phyloP scores from a whole-genome alignment of 495 filamentous ascomycete genomes.

The Podospora pseudopauciseta region DNA sequence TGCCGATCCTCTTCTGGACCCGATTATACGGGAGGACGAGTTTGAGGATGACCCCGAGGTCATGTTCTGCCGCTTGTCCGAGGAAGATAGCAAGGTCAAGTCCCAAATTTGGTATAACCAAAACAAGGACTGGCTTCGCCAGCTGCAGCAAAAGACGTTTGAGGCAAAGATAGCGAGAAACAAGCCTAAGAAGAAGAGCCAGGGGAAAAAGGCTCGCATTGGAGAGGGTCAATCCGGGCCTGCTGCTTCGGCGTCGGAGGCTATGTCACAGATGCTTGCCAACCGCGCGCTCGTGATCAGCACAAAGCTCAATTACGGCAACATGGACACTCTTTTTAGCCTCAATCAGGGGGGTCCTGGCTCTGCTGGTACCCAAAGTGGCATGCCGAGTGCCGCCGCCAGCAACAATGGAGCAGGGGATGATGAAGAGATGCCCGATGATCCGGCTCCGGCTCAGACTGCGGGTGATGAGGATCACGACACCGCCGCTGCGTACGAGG shows the following conservation, averaged over 20 bases:
- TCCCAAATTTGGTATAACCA: slow-evolving; percentile 90
- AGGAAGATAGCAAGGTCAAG: slow-evolving; percentile 69
- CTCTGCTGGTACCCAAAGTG: slow-evolving; percentile 22
- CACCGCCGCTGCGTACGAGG: neutral
- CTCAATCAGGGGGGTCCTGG: slow-evolving; percentile 38
- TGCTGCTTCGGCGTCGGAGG: slow-evolving; percentile 63
- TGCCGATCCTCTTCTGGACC: slow-evolving; percentile 24
- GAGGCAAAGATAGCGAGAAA: slow-evolving; percentile 58
- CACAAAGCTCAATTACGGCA: slow-evolving; percentile 80
- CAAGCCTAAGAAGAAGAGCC: slow-evolving; percentile 48
- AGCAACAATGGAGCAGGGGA: slow-evolving; percentile 20
- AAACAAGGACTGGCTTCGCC: slow-evolving; percentile 85
- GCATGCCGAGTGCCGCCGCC: slow-evolving; percentile 17
- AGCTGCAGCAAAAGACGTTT: slow-evolving; percentile 72
- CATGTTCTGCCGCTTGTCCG: slow-evolving; percentile 64
- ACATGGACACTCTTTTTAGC: slow-evolving; percentile 54
- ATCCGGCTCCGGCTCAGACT: neutral
- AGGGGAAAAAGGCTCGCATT: slow-evolving; percentile 52
- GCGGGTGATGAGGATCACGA: neutral
- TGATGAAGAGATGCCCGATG: neutral
- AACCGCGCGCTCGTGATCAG: slow-evolving; percentile 57
- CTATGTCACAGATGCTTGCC: slow-evolving; percentile 69
- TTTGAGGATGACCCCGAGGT: slow-evolving; percentile 89
- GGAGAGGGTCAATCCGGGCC: slow-evolving; percentile 55
- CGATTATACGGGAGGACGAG: slow-evolving; percentile 67